Evolutionary conservation across 1,139 yeast species (phyloP).

Genomic region (Taphrina wiesneri): DNA sequence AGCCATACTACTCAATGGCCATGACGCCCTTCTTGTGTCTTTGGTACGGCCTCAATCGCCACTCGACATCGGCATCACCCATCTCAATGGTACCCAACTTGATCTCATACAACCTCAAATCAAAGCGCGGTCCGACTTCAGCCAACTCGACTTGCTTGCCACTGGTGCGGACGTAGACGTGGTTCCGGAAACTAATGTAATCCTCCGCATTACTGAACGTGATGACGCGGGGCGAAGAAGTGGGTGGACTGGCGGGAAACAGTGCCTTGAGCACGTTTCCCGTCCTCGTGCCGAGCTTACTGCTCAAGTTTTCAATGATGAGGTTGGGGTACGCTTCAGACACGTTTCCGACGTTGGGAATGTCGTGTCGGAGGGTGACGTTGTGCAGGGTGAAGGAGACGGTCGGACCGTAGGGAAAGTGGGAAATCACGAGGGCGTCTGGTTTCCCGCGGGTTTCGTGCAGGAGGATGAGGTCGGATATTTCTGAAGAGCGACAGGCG

Average conservation of each 20-base stretch:
- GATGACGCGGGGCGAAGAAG: conserved; percentile 81
- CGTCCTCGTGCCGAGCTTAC: conserved; percentile 80
- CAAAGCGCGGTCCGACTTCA: conserved; percentile 98
- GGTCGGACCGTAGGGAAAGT: conserved; percentile 98
- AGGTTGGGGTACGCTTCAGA: conserved; percentile 92
- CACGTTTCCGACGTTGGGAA: conserved; percentile 79
- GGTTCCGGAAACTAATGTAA: conserved; percentile 90
- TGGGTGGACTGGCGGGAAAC: conserved; percentile 96
- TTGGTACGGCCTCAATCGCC: conserved; percentile 57
- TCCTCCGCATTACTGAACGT: conserved; percentile 90
- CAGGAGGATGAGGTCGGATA: conserved; percentile 78
- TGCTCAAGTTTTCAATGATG: conserved; percentile 86
- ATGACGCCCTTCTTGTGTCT: conserved; percentile 34
- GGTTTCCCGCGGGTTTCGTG: conserved; percentile 99
- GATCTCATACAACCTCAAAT: conserved; percentile 87
- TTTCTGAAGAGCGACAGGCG: conserved; percentile 73
- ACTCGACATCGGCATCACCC: conserved; percentile 96
- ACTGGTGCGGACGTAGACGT: conserved; percentile 82
- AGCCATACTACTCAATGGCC: conserved; percentile 3
- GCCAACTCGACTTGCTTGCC: conserved; percentile 79
- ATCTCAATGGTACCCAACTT: conserved; percentile 88
- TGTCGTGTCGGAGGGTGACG: conserved; percentile 90
- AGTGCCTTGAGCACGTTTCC: conserved; percentile 78
- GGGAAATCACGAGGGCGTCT: conserved; percentile 85
- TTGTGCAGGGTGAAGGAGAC: conserved; percentile 92